Conservation (phyloP, 2,329 filamentous ascomycete species). For the Cephalotrichum gorgonifer region DNA sequence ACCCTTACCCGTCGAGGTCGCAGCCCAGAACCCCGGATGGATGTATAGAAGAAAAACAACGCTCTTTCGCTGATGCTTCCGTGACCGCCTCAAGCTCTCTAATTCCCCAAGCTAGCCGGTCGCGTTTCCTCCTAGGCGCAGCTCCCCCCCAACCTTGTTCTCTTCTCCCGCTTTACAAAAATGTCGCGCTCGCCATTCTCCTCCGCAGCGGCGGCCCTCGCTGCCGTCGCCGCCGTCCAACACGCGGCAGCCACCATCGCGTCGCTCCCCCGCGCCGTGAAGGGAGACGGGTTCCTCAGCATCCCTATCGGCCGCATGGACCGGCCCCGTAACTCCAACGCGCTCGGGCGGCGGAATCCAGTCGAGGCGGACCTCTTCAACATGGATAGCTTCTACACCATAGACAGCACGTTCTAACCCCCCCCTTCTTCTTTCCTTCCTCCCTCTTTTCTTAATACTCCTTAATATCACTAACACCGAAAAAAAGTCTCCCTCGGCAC, state of each 20-base stretch:
- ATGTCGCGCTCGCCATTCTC: neutral
- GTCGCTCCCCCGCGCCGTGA: constrained; percentile 16
- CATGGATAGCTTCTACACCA: constrained; percentile 26
- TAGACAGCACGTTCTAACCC: constrained; percentile 20
- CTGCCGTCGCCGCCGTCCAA: constrained; percentile 3
- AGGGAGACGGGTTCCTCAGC: constrained; percentile 25
- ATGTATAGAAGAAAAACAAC: too few species aligned
- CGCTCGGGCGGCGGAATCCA: constrained; percentile 8
- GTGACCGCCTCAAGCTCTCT: too few species aligned
- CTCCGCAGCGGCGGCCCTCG: neutral
- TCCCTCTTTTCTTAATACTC: neutral
- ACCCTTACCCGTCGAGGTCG: too few species aligned
- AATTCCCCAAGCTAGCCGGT: too few species aligned
- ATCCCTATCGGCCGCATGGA: constrained; percentile 23
- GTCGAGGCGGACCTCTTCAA: constrained; percentile 22
- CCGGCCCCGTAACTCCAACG: constrained; percentile 9
- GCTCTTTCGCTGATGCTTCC: neutral
- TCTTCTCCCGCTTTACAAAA: too few species aligned
- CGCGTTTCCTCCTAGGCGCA: neutral
- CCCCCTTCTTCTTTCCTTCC: neutral
- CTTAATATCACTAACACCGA: neutral
- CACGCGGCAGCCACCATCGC: constrained; percentile 7
- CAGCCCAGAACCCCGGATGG: too few species aligned
- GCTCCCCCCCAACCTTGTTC: neutral
- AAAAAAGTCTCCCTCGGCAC: constrained; percentile 30